Base-by-base conservation (phyloP, 1,284 basidiomycete species). In the Puccinia sorghi region DNA sequence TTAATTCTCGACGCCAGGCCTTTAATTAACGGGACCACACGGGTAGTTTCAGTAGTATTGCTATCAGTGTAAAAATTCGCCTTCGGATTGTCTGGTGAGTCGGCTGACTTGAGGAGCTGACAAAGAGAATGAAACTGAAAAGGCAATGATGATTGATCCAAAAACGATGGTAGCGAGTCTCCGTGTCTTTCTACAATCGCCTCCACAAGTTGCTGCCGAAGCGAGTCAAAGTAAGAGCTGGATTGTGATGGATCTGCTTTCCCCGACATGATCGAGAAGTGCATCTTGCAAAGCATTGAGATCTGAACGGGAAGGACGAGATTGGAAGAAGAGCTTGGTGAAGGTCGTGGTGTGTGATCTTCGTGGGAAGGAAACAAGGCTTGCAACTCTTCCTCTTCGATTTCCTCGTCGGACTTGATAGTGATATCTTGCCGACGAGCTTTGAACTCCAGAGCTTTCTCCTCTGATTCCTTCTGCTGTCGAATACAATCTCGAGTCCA, bases 401-500 rank as follows among this genome's bases (percentile, higher is more conserved):
- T 80, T 66, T 84, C 91, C 12, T 89, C 89, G 80, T 94, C 95
- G 13, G 88, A 88, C 12, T 88, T 85, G 37, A 88, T 87, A 39
- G 88, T 87, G 70, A 92, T 86, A 43, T 90, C 88, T 39, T 88
- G 85, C 76, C 87, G 87, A 59, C 89, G 90, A 75, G 88, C 87
- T 54, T 91, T 91, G 87, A 97, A 99, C 22, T 99, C 85, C 69
- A 92, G 92, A 43, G 89, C 88, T 0, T 89, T 88, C 48, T 90
- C 89, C 54, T 89, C 88, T 52, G 89, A 89, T 22, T 86, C 87
- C 81, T 92, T 88, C 61, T 89, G 88, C 80, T 90, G 90, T 80
- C 89, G 89, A 39, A 90, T 89, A 56, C 90, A 89, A 82, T 97
- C 92, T 48, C 91, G 89, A 46, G 89, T 87, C 95, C 95, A 98